A percentile compares a stretch with the other conserved stretches of the same genome.
Conservation (phyloP, 257 asterid genomes). For the Avicennia marina region DNA sequence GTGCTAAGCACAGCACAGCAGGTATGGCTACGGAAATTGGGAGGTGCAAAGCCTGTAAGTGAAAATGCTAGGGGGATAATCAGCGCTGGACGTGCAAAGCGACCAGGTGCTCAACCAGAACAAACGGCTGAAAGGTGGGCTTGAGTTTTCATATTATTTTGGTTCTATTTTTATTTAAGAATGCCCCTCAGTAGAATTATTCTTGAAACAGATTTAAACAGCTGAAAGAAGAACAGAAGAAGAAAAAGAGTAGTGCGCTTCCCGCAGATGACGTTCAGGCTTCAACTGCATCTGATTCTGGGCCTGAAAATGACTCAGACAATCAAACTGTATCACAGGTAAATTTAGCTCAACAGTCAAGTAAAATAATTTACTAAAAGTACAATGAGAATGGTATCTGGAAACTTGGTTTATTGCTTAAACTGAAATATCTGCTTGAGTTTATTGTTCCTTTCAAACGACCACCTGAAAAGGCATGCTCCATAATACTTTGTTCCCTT, state of each 20-base stretch:
- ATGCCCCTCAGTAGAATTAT: conserved; percentile 19
- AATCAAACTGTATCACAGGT: conserved; percentile 63
- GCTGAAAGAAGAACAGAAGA: conserved; percentile 74
- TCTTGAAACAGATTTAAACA: conserved; percentile 62
- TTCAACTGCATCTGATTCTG: conserved; percentile 48
- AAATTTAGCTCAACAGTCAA: conserved; percentile 17
- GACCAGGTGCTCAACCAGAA: conserved; percentile 56
- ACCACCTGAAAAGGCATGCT: background rate
- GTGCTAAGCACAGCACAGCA: conserved; percentile 98
- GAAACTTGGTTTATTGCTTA: background rate
- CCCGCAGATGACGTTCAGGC: conserved; percentile 44
- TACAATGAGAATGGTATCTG: background rate
- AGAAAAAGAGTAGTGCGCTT: conserved; percentile 49
- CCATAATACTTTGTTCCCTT: background rate
- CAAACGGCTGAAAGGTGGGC: conserved; percentile 79
- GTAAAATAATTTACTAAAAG: conserved; percentile 6
- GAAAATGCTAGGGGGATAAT: conserved; percentile 94
- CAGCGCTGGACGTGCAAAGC: conserved; percentile 94
- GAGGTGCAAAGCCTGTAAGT: conserved; percentile 89
- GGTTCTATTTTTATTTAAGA: conserved; percentile 10
- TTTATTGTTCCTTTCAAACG: background rate
- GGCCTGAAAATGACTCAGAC: conserved; percentile 47
- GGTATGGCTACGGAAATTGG: conserved; percentile 92
- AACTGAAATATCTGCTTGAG: background rate
- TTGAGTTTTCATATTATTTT: conserved; percentile 2